Evolutionary conservation across 805 yeast species (phyloP).

Genomic region (Lipomyces sp.): DNA sequence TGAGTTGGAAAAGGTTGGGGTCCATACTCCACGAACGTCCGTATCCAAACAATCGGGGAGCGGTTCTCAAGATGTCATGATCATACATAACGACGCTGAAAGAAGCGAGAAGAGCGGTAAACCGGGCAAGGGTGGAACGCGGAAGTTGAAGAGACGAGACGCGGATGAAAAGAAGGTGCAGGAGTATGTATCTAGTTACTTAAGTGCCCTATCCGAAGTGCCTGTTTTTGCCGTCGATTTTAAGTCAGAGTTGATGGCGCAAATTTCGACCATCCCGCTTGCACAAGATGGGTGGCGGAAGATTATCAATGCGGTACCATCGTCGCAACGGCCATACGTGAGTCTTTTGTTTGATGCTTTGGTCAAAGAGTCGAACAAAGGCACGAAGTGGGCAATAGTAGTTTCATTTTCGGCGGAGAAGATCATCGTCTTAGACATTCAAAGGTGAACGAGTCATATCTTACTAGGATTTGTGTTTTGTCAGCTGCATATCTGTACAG

Average conservation of each 20-base stretch:
- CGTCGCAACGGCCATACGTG: constrained; percentile 81
- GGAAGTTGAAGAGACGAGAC: constrained; percentile 43
- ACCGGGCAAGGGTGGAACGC: constrained; percentile 73
- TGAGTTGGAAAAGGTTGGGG: constrained; percentile 34
- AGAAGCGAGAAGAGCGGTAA: constrained; percentile 65
- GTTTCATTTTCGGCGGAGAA: constrained; percentile 79
- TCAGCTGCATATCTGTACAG: background rate
- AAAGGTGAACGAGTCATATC: constrained; percentile 38
- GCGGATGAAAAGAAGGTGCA: constrained; percentile 67
- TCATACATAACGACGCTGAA: constrained; percentile 80
- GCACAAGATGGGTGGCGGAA: constrained; percentile 71
- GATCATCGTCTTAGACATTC: constrained; percentile 68
- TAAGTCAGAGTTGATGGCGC: constrained; percentile 81
- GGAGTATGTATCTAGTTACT: constrained; percentile 59
- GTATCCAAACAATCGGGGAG: constrained; percentile 4
- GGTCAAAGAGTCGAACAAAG: constrained; percentile 55
- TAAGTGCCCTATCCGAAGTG: constrained; percentile 62
- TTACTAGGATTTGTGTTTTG: background rate
- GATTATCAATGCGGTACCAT: constrained; percentile 78
- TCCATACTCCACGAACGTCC: background rate
- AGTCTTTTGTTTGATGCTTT: constrained; percentile 72
- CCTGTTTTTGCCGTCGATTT: constrained; percentile 80
- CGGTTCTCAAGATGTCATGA: constrained; percentile 59
- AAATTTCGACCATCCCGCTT: constrained; percentile 78
- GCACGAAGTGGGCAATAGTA: constrained; percentile 75